A percentile compares a stretch with the other conserved stretches of the same genome.
Conservation (phyloP, 2,329 filamentous ascomycete genomes). For the Pestalotiopsis sp. region DNA sequence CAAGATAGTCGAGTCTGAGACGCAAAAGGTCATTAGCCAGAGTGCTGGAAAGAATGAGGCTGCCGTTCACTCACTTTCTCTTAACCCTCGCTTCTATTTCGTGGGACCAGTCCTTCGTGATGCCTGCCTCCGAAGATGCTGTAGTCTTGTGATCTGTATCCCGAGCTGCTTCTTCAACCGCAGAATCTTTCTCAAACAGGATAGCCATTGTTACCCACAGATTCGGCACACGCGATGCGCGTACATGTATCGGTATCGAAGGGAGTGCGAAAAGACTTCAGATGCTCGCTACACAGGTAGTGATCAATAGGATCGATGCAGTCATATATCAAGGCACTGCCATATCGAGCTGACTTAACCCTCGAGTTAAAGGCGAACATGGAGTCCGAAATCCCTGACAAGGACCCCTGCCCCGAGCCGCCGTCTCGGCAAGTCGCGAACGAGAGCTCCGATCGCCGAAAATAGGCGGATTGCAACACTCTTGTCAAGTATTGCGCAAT, state of each 20-base stretch:
- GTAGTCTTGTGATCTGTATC: neutral
- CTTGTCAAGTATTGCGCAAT: neutral
- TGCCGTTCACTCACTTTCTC: neutral
- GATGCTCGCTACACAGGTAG: neutral
- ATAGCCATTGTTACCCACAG: neutral
- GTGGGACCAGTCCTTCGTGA: neutral
- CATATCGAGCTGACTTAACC: neutral
- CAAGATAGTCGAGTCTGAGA: constrained; percentile 28
- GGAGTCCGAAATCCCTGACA: neutral
- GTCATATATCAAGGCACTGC: too few relatives aligned
- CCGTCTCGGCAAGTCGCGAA: neutral
- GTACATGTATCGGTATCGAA: too few relatives aligned
- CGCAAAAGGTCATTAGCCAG: neutral
- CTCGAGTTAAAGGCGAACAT: neutral
- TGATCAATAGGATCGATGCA: too few relatives aligned
- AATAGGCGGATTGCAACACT: neutral
- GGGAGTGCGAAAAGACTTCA: too few relatives aligned
- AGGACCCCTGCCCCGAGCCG: neutral
- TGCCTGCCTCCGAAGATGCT: neutral
- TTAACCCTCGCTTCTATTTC: neutral
- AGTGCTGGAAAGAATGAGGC: neutral
- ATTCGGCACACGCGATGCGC: too few relatives aligned
- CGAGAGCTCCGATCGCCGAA: neutral
- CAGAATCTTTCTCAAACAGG: neutral
- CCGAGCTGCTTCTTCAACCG: neutral